Percentiles rank a stretch among this genome's conserved stretches.
Evolutionary conservation across 2,329 filamentous ascomycete species (phyloP).

Genomic region (Nigrograna mackinnonii): DNA sequence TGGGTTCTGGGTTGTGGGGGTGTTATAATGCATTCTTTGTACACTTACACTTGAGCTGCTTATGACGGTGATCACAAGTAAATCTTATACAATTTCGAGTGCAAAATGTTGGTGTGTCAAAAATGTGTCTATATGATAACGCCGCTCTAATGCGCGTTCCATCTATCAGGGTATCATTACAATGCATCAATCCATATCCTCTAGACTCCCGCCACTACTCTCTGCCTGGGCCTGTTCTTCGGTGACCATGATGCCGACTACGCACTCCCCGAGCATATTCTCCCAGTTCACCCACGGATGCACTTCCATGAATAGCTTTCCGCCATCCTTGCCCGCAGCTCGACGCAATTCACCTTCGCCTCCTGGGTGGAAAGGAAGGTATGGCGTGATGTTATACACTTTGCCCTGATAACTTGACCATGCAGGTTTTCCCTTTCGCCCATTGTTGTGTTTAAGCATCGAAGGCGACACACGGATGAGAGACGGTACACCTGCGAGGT

Average conservation of each 20-base stretch:
- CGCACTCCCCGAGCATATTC: constrained; percentile 64
- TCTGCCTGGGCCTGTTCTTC: constrained; percentile 49
- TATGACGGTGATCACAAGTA: too few species aligned
- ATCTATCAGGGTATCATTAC: constrained; percentile 21
- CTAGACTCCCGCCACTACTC: constrained; percentile 45
- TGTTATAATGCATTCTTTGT: too few species aligned
- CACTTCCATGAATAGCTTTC: constrained; percentile 64
- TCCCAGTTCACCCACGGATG: constrained; percentile 74
- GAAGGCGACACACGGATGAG: constrained; percentile 77
- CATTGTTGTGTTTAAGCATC: constrained; percentile 77
- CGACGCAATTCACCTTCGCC: constrained; percentile 82
- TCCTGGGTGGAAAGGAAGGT: constrained; percentile 88
- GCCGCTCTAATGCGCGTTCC: constrained; percentile 3
- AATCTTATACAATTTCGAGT: background rate
- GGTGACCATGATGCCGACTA: constrained; percentile 64
- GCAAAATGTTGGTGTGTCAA: background rate
- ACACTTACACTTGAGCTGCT: too few species aligned
- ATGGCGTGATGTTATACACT: constrained; percentile 93
- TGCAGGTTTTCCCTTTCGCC: constrained; percentile 80
- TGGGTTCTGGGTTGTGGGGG: too few species aligned
- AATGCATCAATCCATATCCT: constrained; percentile 62
- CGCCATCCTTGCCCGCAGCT: constrained; percentile 71
- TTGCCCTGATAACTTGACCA: constrained; percentile 90
- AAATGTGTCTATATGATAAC: background rate
- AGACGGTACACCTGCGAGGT: constrained; percentile 54